Evolutionary conservation across 768 basidiomycete genomes (phyloP), one percentile per base, ranked within the genome.

Genomic region (Heimioporus sp.): DNA sequence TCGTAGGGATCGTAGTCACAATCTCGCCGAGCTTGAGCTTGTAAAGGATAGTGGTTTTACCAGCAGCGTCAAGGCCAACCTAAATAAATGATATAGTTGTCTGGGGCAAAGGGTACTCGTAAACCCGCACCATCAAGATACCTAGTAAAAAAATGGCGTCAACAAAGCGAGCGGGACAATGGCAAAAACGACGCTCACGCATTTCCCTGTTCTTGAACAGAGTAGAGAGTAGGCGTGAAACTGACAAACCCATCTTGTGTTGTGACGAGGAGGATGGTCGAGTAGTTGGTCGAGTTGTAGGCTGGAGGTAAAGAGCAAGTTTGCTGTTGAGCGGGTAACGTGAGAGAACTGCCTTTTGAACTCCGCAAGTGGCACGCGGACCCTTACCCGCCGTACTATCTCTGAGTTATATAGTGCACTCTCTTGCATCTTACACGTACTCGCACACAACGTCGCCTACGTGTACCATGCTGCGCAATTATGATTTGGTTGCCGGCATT

Each of bases 21-120:
- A 98, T 98, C 81, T 99, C 97, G 74, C 96, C 97, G 51, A 98
- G 85, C 80, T 98, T 98, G 70, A 98, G 82, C 81, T 98, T 99
- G 83, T 97, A 99, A 62, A 99, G 80, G 65, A 98, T 99, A 68
- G 90, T 92, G 60, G 94, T 97, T 76, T 98, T 97, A 79, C 95
- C 95, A 63, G 96, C 96, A 66, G 97, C 97, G 70, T 99, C 97
- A 66, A 99, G 92, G 76, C 97, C 97, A 69, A 99, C 96, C 96
- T 90, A 47, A 47, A 24, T 42, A 51, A 21, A 43, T 24, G 36
- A 45, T 44, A 41, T 52, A 49, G 51, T 58, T 48, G 51, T 46
- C 38, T 51, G 52, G 42, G 40, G 50, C 55, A 60, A 59, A 56
- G 62, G 64, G 60, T 55, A 51, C 43, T 32, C 36, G 49, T 39